phyloP scores from a whole-genome alignment of 805 yeast genomes.

The Spencermartinsiella europaea region DNA sequence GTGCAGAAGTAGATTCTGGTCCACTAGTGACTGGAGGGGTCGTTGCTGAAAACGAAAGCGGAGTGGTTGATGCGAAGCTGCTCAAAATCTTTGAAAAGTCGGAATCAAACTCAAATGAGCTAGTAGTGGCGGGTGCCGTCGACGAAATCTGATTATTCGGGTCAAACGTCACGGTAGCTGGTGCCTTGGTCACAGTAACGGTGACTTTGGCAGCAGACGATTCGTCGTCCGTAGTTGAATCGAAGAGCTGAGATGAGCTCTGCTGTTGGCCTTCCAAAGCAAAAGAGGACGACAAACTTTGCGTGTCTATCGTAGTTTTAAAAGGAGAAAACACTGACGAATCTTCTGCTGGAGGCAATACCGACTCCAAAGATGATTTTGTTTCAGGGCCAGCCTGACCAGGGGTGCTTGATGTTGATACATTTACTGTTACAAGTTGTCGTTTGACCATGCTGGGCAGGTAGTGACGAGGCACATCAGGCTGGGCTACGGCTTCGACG shows the following conservation, averaged over 20 bases:
- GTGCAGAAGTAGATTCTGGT: not conserved
- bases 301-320: not conserved
- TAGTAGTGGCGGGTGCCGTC: slow-evolving; percentile 5
- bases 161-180: not conserved
- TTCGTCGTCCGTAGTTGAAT: not conserved
- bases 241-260: too few relatives aligned
- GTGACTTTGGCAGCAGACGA: not conserved
- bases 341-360: not conserved
- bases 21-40: slow-evolving; percentile 7
- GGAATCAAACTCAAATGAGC: slow-evolving; percentile 18
- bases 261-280: not conserved
- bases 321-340: not conserved
- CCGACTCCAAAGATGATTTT: not conserved
- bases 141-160: slow-evolving; percentile 1
- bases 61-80: slow-evolving; percentile 15
- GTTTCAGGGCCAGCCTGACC: not conserved
- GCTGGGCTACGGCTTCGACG: slow-evolving; percentile 1
- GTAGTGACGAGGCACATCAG: slow-evolving; percentile 17
- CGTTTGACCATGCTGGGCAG: slow-evolving; percentile 15
- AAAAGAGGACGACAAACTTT: not conserved
- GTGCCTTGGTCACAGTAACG: not conserved
- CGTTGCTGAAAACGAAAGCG: slow-evolving; percentile 15
- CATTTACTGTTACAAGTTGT: slow-evolving; percentile 18
- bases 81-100: slow-evolving; percentile 19
- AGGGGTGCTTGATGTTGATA: slow-evolving; percentile 1